These are phyloP conservation scores for Begonia loranthoides DNA, from an alignment of 306 rosid genomes.

Conservation along the genomic window DNA sequence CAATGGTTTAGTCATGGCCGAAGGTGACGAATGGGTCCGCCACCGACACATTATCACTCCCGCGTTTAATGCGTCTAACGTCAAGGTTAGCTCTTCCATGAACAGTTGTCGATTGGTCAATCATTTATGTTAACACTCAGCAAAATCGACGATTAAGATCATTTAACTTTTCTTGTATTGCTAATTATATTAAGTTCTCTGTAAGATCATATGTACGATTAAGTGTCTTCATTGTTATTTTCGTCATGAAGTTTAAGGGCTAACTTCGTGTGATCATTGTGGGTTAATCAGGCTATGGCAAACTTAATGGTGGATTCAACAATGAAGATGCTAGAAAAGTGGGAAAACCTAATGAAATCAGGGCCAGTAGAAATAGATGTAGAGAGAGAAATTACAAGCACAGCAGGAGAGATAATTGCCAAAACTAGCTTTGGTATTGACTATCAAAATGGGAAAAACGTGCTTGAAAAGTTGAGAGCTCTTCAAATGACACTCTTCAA, in stretches of 20 bases:
- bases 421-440: conserved; percentile 64
- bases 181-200: no score
- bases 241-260: no score
- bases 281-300: conserved; percentile 38
- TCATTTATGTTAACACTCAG: no score
- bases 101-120: no score
- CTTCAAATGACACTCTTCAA: conserved; percentile 54
- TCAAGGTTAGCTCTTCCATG: conserved; percentile 26
- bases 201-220: no score
- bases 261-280: no score
- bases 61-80: conserved; percentile 43
- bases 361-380: conserved; percentile 41
- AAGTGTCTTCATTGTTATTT: no score
- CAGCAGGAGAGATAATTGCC: conserved; percentile 75
- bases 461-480: conserved; percentile 38
- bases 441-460: conserved; percentile 23
- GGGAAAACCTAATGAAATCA: conserved; percentile 31
- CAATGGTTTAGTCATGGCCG: conserved; percentile 54
- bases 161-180: no score
- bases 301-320: conserved; percentile 48
- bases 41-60: conserved; percentile 62
- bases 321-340: conserved; percentile 44
- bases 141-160: no score
- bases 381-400: conserved; percentile 38
- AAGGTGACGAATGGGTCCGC: conserved; percentile 63